These are phyloP conservation scores for Arthrocladium fulminans DNA, from an alignment of 2,329 filamentous ascomycete genomes.

Conservation along the genomic window DNA sequence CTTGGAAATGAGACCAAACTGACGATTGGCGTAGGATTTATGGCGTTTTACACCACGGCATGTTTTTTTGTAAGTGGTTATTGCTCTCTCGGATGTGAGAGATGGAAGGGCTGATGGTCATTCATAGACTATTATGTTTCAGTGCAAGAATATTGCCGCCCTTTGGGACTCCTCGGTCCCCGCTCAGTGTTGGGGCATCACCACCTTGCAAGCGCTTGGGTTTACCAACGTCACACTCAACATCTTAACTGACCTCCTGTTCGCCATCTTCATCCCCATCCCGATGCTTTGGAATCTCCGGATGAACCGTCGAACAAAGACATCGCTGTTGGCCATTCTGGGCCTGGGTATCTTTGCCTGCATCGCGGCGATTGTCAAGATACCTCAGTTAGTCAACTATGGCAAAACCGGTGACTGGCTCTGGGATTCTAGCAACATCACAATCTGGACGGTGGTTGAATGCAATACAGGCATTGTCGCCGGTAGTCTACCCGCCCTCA, in stretches of 20 bases:
- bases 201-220: constrained; percentile 34
- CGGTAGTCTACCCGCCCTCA: constrained; percentile 27
- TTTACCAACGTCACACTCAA: constrained; percentile 37
- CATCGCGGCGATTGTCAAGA: constrained; percentile 36
- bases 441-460: constrained; percentile 39
- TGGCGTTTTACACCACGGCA: no score
- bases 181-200: constrained; percentile 35
- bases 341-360: constrained; percentile 40
- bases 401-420: constrained; percentile 36
- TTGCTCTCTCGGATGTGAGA: no score
- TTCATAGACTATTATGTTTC: constrained; percentile 24
- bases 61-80: no score
- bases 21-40: no score
- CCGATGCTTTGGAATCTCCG: constrained; percentile 35
- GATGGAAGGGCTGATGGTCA: no score
- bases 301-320: constrained; percentile 32
- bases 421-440: constrained; percentile 41
- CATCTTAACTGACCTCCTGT: constrained; percentile 34
- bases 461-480: constrained; percentile 27
- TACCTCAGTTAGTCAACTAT: constrained; percentile 32
- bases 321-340: constrained; percentile 31
- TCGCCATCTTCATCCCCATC: constrained; percentile 32
- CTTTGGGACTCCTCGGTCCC: constrained; percentile 37
- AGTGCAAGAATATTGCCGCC: constrained; percentile 40
- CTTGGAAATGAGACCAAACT: no score